A percentile compares a stretch with the other conserved stretches of the same genome.
Evolutionary conservation across 2,329 filamentous ascomycete species (phyloP).

Genomic region (Bipolaris bicolor): DNA sequence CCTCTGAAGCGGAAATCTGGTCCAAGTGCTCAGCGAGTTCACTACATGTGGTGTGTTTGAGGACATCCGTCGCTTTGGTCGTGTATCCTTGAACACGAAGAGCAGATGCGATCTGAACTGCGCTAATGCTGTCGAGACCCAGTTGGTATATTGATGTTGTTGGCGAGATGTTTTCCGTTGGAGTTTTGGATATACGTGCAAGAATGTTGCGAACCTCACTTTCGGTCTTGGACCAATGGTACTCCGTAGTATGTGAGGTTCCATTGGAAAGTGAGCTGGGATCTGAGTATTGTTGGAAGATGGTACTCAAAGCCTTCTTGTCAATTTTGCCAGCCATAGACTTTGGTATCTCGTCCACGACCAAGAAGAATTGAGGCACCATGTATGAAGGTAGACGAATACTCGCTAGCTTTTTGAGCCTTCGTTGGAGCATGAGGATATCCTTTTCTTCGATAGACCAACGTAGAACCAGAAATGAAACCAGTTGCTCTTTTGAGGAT

Average conservation of each 20-base stretch:
- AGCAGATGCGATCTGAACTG: constrained; percentile 73
- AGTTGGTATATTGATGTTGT: constrained; percentile 81
- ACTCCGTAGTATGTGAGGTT: constrained; percentile 3
- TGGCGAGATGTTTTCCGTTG: constrained; percentile 59
- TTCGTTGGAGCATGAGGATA: constrained; percentile 23
- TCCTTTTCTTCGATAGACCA: constrained; percentile 8
- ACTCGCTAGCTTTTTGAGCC: constrained; percentile 25
- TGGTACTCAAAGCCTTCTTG: constrained; percentile 39
- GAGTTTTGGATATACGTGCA: constrained; percentile 62
- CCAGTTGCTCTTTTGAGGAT: constrained; percentile 43
- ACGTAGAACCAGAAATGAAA: constrained; percentile 39
- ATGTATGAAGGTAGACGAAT: constrained; percentile 46
- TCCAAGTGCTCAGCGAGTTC: constrained; percentile 39
- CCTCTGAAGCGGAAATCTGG: background rate
- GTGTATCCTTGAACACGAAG: constrained; percentile 66
- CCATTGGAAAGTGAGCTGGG: constrained; percentile 2
- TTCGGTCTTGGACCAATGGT: constrained; percentile 61
- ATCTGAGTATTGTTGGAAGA: constrained; percentile 36
- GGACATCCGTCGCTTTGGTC: constrained; percentile 73
- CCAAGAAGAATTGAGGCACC: constrained; percentile 46
- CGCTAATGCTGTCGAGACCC: constrained; percentile 91
- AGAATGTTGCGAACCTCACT: constrained; percentile 62
- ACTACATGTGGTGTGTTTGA: constrained; percentile 59
- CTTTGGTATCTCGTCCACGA: constrained; percentile 43
- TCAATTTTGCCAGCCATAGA: constrained; percentile 52